These are phyloP conservation scores for Sugiyamaella neomexicana DNA, from an alignment of 1,139 yeast species.

Conservation along the genomic window DNA sequence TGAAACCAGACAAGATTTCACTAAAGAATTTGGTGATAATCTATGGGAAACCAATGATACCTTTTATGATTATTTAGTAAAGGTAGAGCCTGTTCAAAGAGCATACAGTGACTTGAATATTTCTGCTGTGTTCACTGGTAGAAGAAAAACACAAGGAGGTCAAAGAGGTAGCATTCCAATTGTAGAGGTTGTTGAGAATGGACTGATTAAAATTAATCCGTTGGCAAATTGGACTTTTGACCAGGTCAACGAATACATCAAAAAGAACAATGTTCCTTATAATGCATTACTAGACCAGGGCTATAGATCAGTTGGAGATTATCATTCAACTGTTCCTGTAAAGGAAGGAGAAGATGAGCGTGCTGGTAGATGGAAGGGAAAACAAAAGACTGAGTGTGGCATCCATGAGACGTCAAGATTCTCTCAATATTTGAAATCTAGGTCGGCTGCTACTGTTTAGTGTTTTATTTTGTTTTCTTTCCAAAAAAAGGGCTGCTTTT, in stretches of 20 bases:
- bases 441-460: conserved; percentile 10
- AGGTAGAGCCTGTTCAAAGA: conserved; percentile 89
- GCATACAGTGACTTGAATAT: conserved; percentile 74
- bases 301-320: conserved; percentile 90
- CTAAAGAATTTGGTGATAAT: conserved; percentile 63
- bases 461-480: neutral
- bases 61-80: conserved; percentile 80
- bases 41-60: conserved; percentile 85
- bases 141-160: conserved; percentile 90
- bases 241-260: conserved; percentile 69
- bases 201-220: conserved; percentile 84
- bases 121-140: conserved; percentile 85
- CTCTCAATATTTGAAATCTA: conserved; percentile 51
- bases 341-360: conserved; percentile 92
- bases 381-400: conserved; percentile 92
- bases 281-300: conserved; percentile 83
- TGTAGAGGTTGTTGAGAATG: conserved; percentile 71
- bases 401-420: conserved; percentile 80
- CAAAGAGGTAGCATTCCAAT: conserved; percentile 71
- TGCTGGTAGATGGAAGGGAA: conserved; percentile 95
- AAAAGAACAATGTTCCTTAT: conserved; percentile 73
- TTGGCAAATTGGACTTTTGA: conserved; percentile 79
- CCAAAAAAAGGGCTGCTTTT: neutral
- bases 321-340: conserved; percentile 92
- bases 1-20: conserved; percentile 63